phyloP scores from a whole-genome alignment of 371 early-diverging fungal species.

The Mortierella sp. region DNA sequence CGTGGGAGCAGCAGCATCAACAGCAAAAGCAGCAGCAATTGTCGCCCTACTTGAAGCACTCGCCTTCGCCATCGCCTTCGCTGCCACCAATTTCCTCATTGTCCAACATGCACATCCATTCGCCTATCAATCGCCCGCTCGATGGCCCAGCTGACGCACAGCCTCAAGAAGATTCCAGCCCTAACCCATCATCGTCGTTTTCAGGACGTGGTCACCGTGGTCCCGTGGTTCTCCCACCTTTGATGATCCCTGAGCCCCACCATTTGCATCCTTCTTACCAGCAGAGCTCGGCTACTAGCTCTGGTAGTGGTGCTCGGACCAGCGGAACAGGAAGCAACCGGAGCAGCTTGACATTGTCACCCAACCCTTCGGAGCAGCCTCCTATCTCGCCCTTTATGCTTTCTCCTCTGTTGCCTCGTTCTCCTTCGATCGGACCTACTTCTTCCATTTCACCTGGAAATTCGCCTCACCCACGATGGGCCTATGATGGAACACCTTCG shows the following conservation, averaged over 20 bases:
- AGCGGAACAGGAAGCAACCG: constrained; percentile 12
- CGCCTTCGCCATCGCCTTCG: constrained; percentile 30
- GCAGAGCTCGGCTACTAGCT: constrained; percentile 5
- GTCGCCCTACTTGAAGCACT: constrained; percentile 20
- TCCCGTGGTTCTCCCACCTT: constrained; percentile 31
- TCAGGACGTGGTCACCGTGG: constrained; percentile 20
- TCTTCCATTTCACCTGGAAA: constrained; percentile 20
- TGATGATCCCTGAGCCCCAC: constrained; percentile 44
- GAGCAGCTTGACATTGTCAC: constrained; percentile 19
- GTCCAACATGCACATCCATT: constrained; percentile 37
- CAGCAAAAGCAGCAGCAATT: constrained; percentile 28
- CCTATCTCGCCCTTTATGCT: constrained; percentile 49
- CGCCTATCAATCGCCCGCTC: constrained; percentile 3
- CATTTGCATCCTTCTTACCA: constrained; percentile 43
- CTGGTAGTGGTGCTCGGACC: constrained; percentile 11
- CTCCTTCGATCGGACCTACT: constrained; percentile 34
- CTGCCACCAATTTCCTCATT: constrained; percentile 46
- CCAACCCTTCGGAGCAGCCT: constrained; percentile 11
- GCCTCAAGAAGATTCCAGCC: no score
- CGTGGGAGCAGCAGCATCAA: constrained; percentile 12
- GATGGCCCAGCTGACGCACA: constrained; percentile 8
- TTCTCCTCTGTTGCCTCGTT: constrained; percentile 41
- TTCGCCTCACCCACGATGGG: constrained; percentile 44
- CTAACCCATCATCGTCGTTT: neutral
- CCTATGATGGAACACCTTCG: constrained; percentile 26